Evolutionary conservation across 306 rosid species (phyloP).

Genomic region (Rosa multiflora): DNA sequence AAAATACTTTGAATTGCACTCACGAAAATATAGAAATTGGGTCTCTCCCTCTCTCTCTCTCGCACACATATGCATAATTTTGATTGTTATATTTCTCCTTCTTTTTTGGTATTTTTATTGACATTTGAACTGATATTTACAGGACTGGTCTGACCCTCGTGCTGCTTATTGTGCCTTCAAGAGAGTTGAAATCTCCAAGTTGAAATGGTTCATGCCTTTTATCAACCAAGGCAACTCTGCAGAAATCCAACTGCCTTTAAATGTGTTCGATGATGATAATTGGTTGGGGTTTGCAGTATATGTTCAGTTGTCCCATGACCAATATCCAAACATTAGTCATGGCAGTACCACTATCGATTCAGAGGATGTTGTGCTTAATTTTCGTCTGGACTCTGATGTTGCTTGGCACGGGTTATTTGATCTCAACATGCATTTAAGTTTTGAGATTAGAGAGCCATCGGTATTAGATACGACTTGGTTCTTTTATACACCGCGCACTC

Average conservation of each 20-base stretch:
- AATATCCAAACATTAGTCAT: not conserved
- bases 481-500: not conserved
- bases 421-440: not conserved
- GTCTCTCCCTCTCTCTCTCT: not conserved
- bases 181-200: not conserved
- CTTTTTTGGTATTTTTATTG: too few relatives aligned
- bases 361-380: not conserved
- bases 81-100: too few relatives aligned
- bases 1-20: not conserved
- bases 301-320: not conserved
- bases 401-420: not conserved
- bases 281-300: slow-evolving; percentile 17
- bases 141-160: not conserved
- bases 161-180: not conserved
- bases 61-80: not conserved
- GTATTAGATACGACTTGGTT: not conserved
- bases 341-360: not conserved
- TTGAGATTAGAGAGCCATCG: not conserved
- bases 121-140: not conserved
- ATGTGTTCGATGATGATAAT: not conserved
- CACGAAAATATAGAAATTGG: not conserved
- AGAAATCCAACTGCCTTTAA: slow-evolving; percentile 2
- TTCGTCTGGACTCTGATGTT: not conserved
- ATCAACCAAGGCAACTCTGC: not conserved
- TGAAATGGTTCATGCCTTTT: not conserved